These are phyloP conservation scores for Saccharomycopsis javanensis DNA, from an alignment of 805 yeast species.

Conservation along the genomic window DNA sequence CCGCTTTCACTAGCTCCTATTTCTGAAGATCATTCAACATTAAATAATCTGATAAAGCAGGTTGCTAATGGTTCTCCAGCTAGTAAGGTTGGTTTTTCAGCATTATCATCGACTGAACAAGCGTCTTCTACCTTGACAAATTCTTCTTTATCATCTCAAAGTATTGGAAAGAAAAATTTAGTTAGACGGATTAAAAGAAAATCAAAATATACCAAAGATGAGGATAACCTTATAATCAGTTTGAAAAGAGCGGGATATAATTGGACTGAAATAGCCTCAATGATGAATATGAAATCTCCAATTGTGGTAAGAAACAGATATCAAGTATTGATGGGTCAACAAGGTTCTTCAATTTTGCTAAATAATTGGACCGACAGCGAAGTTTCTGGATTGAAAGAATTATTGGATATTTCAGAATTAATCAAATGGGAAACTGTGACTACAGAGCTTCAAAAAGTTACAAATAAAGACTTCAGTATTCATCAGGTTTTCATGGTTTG, in stretches of 20 bases:
- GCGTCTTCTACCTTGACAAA: neutral
- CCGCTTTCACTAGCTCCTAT: neutral
- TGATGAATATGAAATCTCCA: constrained; percentile 52
- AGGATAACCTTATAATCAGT: constrained; percentile 53
- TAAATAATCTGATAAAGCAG: too few relatives aligned
- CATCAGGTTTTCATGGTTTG: constrained; percentile 47
- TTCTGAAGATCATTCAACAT: neutral
- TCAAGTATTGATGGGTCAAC: constrained; percentile 75
- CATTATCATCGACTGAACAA: neutral
- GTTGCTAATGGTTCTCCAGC: neutral
- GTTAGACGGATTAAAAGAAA: constrained; percentile 39
- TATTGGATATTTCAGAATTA: constrained; percentile 60
- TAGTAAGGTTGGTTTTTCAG: neutral
- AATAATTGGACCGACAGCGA: constrained; percentile 55
- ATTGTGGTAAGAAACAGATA: constrained; percentile 70
- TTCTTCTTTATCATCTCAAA: neutral
- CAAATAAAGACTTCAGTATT: constrained; percentile 41
- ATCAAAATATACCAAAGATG: constrained; percentile 61
- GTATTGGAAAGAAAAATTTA: neutral
- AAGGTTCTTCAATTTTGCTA: constrained; percentile 50
- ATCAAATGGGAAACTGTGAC: constrained; percentile 64
- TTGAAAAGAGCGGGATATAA: constrained; percentile 53
- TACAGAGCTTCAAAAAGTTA: constrained; percentile 43
- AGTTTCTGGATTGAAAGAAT: constrained; percentile 36
- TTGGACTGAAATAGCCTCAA: constrained; percentile 68